Percentiles rank a stretch among this genome's conserved stretches.
Evolutionary conservation across 108 stramenopile genomes (phyloP).

Genomic region (Cyclotella baltica): DNA sequence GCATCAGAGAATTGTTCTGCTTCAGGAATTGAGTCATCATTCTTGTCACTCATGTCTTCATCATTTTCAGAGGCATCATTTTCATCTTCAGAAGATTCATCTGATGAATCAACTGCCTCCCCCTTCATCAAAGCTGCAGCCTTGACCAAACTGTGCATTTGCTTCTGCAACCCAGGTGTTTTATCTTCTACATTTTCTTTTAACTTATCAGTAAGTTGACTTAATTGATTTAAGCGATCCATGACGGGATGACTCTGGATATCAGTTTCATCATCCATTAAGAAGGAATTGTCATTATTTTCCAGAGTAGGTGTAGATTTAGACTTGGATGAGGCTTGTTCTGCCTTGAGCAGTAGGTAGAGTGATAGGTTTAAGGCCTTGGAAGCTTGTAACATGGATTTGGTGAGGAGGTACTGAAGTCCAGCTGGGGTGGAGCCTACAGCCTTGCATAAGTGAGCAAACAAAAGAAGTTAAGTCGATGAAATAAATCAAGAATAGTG

Average conservation of each 20-base stretch:
- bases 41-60: conserved; percentile 31
- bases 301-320: background rate
- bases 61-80: conserved; percentile 14
- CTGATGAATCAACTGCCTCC: conserved; percentile 28
- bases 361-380: conserved; percentile 75
- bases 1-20: conserved; percentile 2
- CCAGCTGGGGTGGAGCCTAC: conserved; percentile 78
- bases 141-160: conserved; percentile 74
- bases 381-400: conserved; percentile 71
- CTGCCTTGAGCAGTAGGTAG: conserved; percentile 82
- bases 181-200: conserved; percentile 65
- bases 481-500: conserved; percentile 22
- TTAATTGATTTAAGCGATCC: conserved; percentile 74
- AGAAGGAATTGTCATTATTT: conserved; percentile 1
- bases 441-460: too few relatives aligned
- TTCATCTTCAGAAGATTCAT: conserved; percentile 16
- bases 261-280: conserved; percentile 35
- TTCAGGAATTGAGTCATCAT: conserved; percentile 24
- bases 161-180: conserved; percentile 55
- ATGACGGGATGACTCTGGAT: conserved; percentile 84
- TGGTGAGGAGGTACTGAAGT: conserved; percentile 76
- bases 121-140: conserved; percentile 69
- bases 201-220: conserved; percentile 63
- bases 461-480: background rate
- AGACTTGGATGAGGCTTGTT: conserved; percentile 30